Conservation (phyloP, 495 filamentous ascomycete species). For the Wilcoxina mikolae region DNA sequence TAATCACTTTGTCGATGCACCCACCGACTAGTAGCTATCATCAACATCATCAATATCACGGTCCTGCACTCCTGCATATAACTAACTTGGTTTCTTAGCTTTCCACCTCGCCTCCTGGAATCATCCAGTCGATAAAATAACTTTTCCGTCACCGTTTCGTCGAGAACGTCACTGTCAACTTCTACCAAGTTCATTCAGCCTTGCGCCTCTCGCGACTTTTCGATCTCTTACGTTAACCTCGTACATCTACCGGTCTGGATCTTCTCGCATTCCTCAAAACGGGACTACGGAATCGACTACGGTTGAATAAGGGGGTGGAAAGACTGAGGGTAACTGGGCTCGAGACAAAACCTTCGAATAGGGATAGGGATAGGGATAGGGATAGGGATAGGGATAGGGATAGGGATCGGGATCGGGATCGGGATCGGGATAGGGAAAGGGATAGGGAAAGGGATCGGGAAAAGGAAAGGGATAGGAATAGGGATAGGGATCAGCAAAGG, state of each 20-base stretch:
- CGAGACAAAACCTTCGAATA: background rate
- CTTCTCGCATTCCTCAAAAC: background rate
- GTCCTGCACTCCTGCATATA: too few relatives aligned
- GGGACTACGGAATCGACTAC: slow-evolving; percentile 3
- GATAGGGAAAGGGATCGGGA: background rate
- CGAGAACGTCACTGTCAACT: too few relatives aligned
- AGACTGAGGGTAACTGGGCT: background rate
- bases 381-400: background rate
- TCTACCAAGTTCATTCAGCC: background rate
- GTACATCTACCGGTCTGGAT: slow-evolving; percentile 1
- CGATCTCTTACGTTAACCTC: background rate
- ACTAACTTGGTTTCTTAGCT: too few relatives aligned
- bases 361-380: background rate
- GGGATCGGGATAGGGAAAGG: background rate
- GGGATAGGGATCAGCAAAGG: background rate
- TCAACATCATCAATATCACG: too few relatives aligned
- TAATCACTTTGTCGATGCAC: too few relatives aligned
- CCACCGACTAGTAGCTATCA: too few relatives aligned
- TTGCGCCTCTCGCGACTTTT: background rate
- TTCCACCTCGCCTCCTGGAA: too few relatives aligned
- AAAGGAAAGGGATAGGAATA: too few relatives aligned
- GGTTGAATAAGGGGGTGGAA: background rate
- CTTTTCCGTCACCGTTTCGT: too few relatives aligned
- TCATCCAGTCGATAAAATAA: too few relatives aligned
- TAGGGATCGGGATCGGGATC: background rate